phyloP scores from a whole-genome alignment of 2,329 filamentous ascomycete genomes.

The Elsinoe australis region DNA sequence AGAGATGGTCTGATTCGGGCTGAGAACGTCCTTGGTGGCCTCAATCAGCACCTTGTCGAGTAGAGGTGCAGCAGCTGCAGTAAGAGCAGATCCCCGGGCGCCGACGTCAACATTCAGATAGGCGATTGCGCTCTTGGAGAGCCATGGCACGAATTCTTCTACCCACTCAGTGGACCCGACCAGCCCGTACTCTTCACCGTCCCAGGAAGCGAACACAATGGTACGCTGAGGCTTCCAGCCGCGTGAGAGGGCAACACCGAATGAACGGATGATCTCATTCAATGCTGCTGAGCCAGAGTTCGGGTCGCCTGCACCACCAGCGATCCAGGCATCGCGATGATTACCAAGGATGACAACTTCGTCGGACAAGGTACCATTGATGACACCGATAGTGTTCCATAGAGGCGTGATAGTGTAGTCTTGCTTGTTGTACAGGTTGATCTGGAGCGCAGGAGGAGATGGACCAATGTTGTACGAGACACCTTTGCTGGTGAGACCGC shows the following conservation, averaged over 20 bases:
- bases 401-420: conserved; percentile 45
- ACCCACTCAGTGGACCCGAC: conserved; percentile 89
- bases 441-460: conserved; percentile 58
- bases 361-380: conserved; percentile 77
- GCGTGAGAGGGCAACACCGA: conserved; percentile 60
- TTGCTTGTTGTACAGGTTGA: conserved; percentile 45
- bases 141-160: conserved; percentile 79
- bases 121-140: conserved; percentile 63
- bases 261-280: conserved; percentile 69
- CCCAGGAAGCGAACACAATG: conserved; percentile 72
- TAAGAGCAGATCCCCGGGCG: conserved; percentile 56
- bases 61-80: conserved; percentile 61
- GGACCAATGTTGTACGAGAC: conserved; percentile 81
- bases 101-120: conserved; percentile 84
- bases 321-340: conserved; percentile 84
- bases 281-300: conserved; percentile 74
- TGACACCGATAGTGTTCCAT: conserved; percentile 77
- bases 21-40: conserved; percentile 53
- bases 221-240: conserved; percentile 84
- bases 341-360: conserved; percentile 90
- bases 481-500: conserved; percentile 69
- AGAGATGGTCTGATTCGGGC: conserved; percentile 62
- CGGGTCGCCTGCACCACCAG: conserved; percentile 74
- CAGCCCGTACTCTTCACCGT: conserved; percentile 71
- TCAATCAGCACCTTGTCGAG: conserved; percentile 66